These are phyloP conservation scores for Salix exigua DNA, from an alignment of 345 rosid genomes.

Conservation along the genomic window DNA sequence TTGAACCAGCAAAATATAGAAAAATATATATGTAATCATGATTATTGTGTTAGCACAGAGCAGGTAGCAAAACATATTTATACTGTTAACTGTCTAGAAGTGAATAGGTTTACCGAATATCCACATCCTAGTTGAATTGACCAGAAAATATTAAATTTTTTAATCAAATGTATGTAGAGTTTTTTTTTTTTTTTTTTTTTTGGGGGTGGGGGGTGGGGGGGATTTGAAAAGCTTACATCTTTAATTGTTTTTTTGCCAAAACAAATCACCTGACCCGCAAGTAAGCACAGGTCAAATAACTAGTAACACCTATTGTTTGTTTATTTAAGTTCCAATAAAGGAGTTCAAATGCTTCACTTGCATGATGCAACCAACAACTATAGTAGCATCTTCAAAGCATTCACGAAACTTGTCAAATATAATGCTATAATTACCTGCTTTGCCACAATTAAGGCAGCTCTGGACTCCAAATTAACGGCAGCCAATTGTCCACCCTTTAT, in stretches of 20 bases:
- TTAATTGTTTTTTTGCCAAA: no score
- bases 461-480: conserved; percentile 68
- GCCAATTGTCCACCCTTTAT: conserved; percentile 75
- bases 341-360: background rate
- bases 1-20: background rate
- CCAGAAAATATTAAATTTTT: no score
- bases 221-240: no score
- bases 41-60: background rate
- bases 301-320: background rate
- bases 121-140: background rate
- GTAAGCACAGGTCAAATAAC: no score
- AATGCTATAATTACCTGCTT: conserved; percentile 50
- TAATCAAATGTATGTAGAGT: no score
- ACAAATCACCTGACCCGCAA: no score
- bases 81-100: background rate
- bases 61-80: background rate
- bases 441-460: conserved; percentile 86
- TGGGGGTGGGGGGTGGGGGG: no score
- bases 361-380: background rate
- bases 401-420: background rate
- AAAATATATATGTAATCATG: background rate
- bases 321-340: background rate
- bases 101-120: background rate
- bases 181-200: no score
- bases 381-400: background rate